Evolutionary conservation across 768 basidiomycete genomes (phyloP).

Genomic region (Mycena sanguinolenta): DNA sequence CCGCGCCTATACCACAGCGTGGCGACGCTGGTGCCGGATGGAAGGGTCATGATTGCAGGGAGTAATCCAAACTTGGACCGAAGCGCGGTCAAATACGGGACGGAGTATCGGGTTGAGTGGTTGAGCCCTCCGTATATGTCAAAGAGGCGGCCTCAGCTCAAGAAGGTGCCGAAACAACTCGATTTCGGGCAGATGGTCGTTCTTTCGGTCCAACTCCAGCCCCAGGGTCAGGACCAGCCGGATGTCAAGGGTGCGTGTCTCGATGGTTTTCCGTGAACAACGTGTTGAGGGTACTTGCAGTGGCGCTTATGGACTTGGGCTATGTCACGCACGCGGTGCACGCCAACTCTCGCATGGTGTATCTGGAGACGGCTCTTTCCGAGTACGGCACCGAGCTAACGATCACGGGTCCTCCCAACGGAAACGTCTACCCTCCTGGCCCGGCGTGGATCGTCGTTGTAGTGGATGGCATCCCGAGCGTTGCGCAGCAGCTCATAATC

Average conservation of each 20-base stretch:
- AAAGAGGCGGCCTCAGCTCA: slow-evolving; percentile 67
- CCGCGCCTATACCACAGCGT: slow-evolving; percentile 88
- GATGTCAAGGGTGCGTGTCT: slow-evolving; percentile 63
- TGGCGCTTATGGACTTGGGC: slow-evolving; percentile 86
- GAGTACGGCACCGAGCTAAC: slow-evolving; percentile 61
- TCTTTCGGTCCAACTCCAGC: slow-evolving; percentile 59
- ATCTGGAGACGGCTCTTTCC: slow-evolving; percentile 60
- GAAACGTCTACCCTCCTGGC: slow-evolving; percentile 81
- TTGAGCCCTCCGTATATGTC: slow-evolving; percentile 87
- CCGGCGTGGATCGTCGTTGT: slow-evolving; percentile 84
- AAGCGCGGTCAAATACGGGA: slow-evolving; percentile 79
- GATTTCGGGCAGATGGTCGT: slow-evolving; percentile 60
- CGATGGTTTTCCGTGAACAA: not conserved
- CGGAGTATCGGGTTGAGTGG: slow-evolving; percentile 92
- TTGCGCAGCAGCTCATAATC: slow-evolving; percentile 73
- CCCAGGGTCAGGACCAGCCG: slow-evolving; percentile 46
- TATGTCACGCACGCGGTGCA: slow-evolving; percentile 85
- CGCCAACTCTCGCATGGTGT: slow-evolving; percentile 82
- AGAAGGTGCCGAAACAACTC: slow-evolving; percentile 50
- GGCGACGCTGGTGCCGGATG: slow-evolving; percentile 81
- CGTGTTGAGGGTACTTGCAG: slow-evolving; percentile 48
- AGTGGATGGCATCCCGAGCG: slow-evolving; percentile 74
- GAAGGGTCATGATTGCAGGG: slow-evolving; percentile 82
- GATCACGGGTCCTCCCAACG: slow-evolving; percentile 75
- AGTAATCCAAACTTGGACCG: slow-evolving; percentile 89